Base-by-base conservation (phyloP, 139 green algal genomes). In the Pycnococcus provasolii region DNA sequence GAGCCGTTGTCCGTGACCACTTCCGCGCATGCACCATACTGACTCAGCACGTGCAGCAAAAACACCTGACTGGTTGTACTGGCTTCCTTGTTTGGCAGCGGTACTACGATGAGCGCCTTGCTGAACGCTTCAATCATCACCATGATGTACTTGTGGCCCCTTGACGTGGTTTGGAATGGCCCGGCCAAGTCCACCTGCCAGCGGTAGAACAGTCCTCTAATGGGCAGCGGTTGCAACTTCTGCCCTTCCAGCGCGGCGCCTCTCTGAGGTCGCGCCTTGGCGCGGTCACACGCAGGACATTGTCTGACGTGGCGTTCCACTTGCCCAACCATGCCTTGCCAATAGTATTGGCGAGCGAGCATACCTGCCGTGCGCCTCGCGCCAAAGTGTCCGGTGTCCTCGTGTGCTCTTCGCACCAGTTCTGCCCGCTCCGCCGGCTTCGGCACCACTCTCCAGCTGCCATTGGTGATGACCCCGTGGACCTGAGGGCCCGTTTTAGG, bases 1-100 rank as follows among this genome's bases (percentile, higher is more conserved):
- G 62, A 54, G 9, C 73, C 77, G 4, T 45, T 2, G 47, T 82
- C 73, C 4, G 54, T 82, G 1, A 76, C 4, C 2, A 81, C 76
- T 43, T 78, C 62, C n/a, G 73, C 77, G 0, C 44, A 58, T 0
- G 68, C 53, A 0, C 58, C 53, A 60, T 69, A 77, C 0, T 62
- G 15, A 0, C 13, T 8, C 0, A 82, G 13, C 3, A 77, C 61
- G 45, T 73, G 13, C 2, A 66, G 37, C 5, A 66, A 3, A n/a
- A 78, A 69, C 0, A 62, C 76, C 0, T 45, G 52, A 64, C 26
- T 26, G 26, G 26, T 26, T 26, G 26, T 26, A 26, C 26, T 26
- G 3, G 60, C 69, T 1, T n/a, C 3, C 70, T 80, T 77, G 48
- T 64, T 39, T 3, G 42, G 47, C 2, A 77, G 41, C 1, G 70